phyloP scores from a whole-genome alignment of 2,329 filamentous ascomycete species.

The Didymella pomorum region DNA sequence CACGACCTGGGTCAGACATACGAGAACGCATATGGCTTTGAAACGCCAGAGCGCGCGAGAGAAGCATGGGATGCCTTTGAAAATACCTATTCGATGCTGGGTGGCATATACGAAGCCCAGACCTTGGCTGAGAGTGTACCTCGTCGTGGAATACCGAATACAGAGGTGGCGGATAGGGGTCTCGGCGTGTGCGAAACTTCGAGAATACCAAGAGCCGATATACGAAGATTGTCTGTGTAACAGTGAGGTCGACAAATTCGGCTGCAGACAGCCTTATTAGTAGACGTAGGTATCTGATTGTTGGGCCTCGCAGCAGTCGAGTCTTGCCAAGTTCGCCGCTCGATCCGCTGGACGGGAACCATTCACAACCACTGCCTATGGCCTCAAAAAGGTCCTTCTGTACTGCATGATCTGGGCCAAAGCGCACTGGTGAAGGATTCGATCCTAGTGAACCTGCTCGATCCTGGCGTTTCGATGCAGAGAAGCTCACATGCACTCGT shows the following conservation, averaged over 20 bases:
- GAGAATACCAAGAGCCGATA: neutral
- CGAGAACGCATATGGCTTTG: too few species aligned
- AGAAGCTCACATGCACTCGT: neutral
- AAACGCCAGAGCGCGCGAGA: neutral
- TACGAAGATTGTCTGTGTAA: neutral
- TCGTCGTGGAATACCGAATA: neutral
- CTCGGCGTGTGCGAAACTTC: slow-evolving; percentile 3
- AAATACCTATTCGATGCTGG: neutral
- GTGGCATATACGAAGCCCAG: slow-evolving; percentile 1
- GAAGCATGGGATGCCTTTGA: neutral
- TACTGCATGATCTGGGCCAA: neutral
- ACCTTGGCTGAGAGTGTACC: neutral
- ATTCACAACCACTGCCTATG: neutral
- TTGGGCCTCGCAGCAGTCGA: neutral
- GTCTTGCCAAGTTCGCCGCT: neutral
- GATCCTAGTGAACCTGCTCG: slow-evolving; percentile 5
- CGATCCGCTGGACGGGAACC: neutral
- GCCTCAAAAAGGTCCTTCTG: neutral
- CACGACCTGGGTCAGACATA: neutral
- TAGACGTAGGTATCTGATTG: neutral
- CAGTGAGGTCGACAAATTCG: neutral
- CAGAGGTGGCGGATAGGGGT: neutral
- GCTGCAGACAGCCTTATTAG: slow-evolving; percentile 13
- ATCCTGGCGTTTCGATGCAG: slow-evolving; percentile 2
- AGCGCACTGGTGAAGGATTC: neutral